Conservation (phyloP, 108 stramenopile genomes). For the Skeletonema grethae region DNA sequence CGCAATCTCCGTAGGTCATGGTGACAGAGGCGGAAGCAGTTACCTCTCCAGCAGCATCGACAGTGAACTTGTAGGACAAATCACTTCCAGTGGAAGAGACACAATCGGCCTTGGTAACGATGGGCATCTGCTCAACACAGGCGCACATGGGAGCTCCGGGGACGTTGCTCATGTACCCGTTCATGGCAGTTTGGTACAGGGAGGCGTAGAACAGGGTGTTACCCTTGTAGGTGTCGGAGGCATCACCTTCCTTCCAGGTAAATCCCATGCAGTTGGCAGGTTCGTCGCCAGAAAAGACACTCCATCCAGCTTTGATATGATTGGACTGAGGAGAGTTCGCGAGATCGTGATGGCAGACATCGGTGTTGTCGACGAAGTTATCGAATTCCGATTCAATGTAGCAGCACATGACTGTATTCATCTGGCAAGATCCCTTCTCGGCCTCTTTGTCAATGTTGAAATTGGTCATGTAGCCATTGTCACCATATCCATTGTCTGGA, state of each 20-base stretch:
- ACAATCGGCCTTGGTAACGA: slow-evolving; percentile 17
- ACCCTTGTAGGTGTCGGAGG: slow-evolving; percentile 17
- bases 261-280: slow-evolving; percentile 37
- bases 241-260: slow-evolving; percentile 29
- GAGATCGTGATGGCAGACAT: slow-evolving; percentile 40
- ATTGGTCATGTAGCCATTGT: slow-evolving; percentile 36
- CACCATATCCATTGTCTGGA: slow-evolving; percentile 4
- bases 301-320: slow-evolving; percentile 34
- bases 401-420: slow-evolving; percentile 46
- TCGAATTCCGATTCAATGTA: slow-evolving; percentile 16
- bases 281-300: slow-evolving; percentile 22
- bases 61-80: slow-evolving; percentile 12
- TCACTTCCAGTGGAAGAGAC: slow-evolving; percentile 1
- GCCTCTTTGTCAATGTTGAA: slow-evolving; percentile 21
- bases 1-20: slow-evolving; percentile 18
- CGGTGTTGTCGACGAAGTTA: slow-evolving; percentile 10
- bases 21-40: slow-evolving; percentile 17
- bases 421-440: slow-evolving; percentile 13
- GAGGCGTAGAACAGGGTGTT: slow-evolving; percentile 35
- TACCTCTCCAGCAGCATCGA: slow-evolving; percentile 16
- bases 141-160: slow-evolving; percentile 54
- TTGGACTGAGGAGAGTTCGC: slow-evolving; percentile 26
- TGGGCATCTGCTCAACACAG: slow-evolving; percentile 49
- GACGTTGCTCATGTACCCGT: slow-evolving; percentile 39
- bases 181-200: slow-evolving; percentile 22